Conservation (phyloP, 1,284 basidiomycete genomes). For the Spongiforma sp. region DNA sequence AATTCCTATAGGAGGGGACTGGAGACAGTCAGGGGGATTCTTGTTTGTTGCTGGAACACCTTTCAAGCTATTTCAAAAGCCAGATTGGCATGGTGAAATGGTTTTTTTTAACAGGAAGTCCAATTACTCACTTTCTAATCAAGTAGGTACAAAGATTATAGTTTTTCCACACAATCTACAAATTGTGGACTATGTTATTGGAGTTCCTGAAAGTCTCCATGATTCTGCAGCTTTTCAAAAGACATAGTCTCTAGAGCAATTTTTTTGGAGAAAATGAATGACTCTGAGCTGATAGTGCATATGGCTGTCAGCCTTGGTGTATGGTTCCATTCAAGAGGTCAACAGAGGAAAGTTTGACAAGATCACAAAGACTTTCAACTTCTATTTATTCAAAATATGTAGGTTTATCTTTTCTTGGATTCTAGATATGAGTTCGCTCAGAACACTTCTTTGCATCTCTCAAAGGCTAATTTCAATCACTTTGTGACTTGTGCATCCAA, state of each 20-base stretch:
- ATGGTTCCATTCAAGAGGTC: slow-evolving; percentile 21
- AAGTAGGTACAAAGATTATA: slow-evolving; percentile 18
- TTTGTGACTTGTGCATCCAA: slow-evolving; percentile 10
- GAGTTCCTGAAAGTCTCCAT: slow-evolving; percentile 24
- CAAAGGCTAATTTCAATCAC: slow-evolving; percentile 20
- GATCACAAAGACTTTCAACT: slow-evolving; percentile 12
- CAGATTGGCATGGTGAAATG: slow-evolving; percentile 18
- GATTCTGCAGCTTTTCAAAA: slow-evolving; percentile 18
- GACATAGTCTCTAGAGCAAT: background rate
- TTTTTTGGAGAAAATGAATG: slow-evolving; percentile 14
- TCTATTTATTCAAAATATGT: slow-evolving; percentile 9
- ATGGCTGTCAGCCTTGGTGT: slow-evolving; percentile 13
- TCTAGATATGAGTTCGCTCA: slow-evolving; percentile 10
- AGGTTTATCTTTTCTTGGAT: background rate
- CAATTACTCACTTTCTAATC: slow-evolving; percentile 17
- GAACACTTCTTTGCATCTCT: slow-evolving; percentile 21
- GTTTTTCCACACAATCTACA: slow-evolving; percentile 19
- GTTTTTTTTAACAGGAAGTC: slow-evolving; percentile 19
- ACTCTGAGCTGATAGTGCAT: slow-evolving; percentile 22
- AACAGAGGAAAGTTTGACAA: slow-evolving; percentile 1
- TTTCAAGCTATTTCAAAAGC: slow-evolving; percentile 26
- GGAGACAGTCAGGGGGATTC: too few species aligned
- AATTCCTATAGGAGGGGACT: too few species aligned
- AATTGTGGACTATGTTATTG: slow-evolving; percentile 31
- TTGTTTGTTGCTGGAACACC: slow-evolving; percentile 15